Percentiles rank a stretch among this genome's conserved stretches.
These are phyloP conservation scores for Stachybotrys chartarum DNA, from an alignment of 2,329 filamentous ascomycete genomes.

Conservation along the genomic window DNA sequence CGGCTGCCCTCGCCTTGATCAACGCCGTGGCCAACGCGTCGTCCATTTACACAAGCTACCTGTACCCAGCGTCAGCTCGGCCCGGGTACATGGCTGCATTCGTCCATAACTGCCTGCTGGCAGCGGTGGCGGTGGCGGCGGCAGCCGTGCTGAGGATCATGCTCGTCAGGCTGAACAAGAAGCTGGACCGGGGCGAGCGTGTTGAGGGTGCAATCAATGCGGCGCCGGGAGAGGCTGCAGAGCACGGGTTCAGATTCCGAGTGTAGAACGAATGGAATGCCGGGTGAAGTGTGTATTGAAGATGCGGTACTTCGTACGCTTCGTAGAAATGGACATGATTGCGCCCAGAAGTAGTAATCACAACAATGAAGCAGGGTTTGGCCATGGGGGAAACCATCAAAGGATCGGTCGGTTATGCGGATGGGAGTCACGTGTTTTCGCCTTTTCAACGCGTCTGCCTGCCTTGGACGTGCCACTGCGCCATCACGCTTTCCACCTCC, in stretches of 20 bases:
- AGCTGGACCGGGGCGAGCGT: conserved; percentile 55
- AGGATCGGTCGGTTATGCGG: background rate
- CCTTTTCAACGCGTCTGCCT: background rate
- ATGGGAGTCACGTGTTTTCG: background rate
- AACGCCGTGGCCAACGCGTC: conserved; percentile 53
- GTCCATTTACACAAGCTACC: conserved; percentile 63
- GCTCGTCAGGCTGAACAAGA: conserved; percentile 60
- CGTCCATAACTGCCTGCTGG: conserved; percentile 60
- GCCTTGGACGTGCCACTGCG: no score
- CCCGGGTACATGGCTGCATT: conserved; percentile 50
- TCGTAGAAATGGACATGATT: background rate
- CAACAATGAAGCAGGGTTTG: background rate
- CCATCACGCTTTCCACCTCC: no score
- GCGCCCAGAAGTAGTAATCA: background rate
- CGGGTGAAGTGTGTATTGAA: no score
- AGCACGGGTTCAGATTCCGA: conserved; percentile 60
- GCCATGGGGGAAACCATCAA: background rate
- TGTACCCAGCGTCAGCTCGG: conserved; percentile 48
- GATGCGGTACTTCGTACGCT: background rate
- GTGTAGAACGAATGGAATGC: conserved; percentile 26
- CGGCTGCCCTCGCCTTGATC: conserved; percentile 64
- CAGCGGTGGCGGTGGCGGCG: conserved; percentile 55
- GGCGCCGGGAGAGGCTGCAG: conserved; percentile 45
- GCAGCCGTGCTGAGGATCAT: conserved; percentile 57
- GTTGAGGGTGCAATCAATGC: conserved; percentile 50